Percentiles rank a stretch among this genome's conserved stretches.
phyloP scores from a whole-genome alignment of 495 filamentous ascomycete species.

The Aspergillus olivimuriae region DNA sequence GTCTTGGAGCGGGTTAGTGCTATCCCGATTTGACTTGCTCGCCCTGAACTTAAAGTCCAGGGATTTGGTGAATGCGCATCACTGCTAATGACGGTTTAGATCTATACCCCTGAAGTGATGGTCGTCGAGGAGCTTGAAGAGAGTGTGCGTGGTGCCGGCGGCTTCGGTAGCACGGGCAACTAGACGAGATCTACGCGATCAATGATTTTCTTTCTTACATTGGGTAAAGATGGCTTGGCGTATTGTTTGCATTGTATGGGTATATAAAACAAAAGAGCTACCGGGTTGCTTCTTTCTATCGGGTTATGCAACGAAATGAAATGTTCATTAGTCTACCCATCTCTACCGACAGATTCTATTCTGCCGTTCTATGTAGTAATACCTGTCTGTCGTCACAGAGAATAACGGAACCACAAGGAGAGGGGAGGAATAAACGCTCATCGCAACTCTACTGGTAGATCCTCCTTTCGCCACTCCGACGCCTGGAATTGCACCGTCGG shows the following conservation, averaged over 20 bases:
- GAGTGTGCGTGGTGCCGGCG: conserved; percentile 83
- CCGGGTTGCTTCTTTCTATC: too few relatives aligned
- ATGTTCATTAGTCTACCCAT: too few relatives aligned
- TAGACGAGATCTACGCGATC: background rate
- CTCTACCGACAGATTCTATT: too few relatives aligned
- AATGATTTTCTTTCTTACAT: conserved; percentile 2
- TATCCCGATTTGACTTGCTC: too few relatives aligned
- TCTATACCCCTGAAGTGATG: conserved; percentile 82
- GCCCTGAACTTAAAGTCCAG: too few relatives aligned
- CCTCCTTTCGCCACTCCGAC: conserved; percentile 31
- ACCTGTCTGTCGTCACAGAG: too few relatives aligned
- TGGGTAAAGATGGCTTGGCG: background rate
- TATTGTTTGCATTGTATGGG: conserved; percentile 1
- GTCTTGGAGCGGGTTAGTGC: conserved; percentile 68
- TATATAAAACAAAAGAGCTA: conserved; percentile 5
- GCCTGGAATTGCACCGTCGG: conserved; percentile 44
- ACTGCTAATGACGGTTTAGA: conserved; percentile 36
- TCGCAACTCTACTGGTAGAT: too few relatives aligned
- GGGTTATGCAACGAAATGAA: too few relatives aligned
- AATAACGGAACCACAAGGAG: too few relatives aligned
- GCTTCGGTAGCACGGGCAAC: conserved; percentile 86
- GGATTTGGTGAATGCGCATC: too few relatives aligned
- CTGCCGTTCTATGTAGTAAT: too few relatives aligned
- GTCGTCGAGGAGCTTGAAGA: conserved; percentile 85
- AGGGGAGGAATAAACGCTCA: too few relatives aligned